phyloP scores from a whole-genome alignment of 2,329 filamentous ascomycete species.

The Stagonosporopsis tanaceti region DNA sequence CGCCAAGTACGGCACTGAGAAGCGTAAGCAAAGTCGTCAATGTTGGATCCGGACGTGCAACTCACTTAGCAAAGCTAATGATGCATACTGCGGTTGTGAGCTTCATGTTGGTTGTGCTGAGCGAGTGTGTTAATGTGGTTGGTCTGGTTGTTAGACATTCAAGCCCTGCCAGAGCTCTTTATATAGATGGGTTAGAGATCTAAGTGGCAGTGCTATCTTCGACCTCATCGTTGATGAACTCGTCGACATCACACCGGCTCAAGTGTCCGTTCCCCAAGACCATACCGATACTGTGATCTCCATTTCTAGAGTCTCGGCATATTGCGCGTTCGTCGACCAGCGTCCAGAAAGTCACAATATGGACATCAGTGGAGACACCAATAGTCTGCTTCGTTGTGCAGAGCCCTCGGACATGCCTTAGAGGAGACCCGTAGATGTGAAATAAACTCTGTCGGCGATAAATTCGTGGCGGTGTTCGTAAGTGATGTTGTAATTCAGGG shows the following conservation, averaged over 20 bases:
- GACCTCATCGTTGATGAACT: not conserved
- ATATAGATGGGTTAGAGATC: not conserved
- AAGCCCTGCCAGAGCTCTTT: not conserved
- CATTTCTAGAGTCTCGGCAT: not conserved
- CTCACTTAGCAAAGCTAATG: constrained; percentile 33
- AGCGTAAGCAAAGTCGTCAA: not conserved
- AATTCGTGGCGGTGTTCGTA: no score
- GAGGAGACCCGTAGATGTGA: constrained; percentile 1
- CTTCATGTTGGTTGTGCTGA: constrained; percentile 34
- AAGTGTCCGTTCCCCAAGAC: not conserved
- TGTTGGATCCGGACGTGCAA: not conserved
- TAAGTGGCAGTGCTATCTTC: no score
- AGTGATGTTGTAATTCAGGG: not conserved
- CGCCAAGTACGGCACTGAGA: not conserved
- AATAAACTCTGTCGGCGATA: not conserved
- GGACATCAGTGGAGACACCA: constrained; percentile 8
- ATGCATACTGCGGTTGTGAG: constrained; percentile 30
- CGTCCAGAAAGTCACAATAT: not conserved
- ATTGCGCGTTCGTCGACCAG: not conserved
- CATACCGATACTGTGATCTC: not conserved
- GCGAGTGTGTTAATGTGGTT: constrained; percentile 7
- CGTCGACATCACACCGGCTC: not conserved
- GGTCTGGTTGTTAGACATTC: constrained; percentile 1
- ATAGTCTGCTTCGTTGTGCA: constrained; percentile 5
- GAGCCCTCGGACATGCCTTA: constrained; percentile 1